These are phyloP conservation scores for Saccharomycopsis hybrid DNA, from an alignment of 1,139 yeast species.

Conservation along the genomic window DNA sequence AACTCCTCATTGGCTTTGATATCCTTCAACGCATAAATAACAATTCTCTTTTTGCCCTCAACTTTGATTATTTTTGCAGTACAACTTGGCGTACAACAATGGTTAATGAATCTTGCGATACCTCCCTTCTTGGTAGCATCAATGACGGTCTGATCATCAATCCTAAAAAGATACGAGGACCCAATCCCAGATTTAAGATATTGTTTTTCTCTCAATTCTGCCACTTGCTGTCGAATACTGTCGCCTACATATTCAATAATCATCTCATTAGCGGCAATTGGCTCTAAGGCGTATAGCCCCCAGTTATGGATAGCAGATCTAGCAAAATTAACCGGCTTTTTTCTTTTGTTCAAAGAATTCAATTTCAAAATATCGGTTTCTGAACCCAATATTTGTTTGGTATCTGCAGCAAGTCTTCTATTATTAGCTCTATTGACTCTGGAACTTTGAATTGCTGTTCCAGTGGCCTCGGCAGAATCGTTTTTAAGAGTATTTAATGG, in stretches of 20 bases:
- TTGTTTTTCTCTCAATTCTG: slow-evolving; percentile 84
- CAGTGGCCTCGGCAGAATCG: slow-evolving; percentile 22
- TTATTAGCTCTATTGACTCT: slow-evolving; percentile 85
- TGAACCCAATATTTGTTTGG: slow-evolving; percentile 66
- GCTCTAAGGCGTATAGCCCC: slow-evolving; percentile 95
- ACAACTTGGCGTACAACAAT: slow-evolving; percentile 96
- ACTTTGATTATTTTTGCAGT: slow-evolving; percentile 95
- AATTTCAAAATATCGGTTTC: slow-evolving; percentile 78
- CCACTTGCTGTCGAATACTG: slow-evolving; percentile 86
- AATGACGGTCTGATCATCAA: slow-evolving; percentile 90
- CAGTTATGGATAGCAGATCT: slow-evolving; percentile 96
- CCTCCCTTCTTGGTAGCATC: slow-evolving; percentile 98
- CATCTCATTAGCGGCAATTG: slow-evolving; percentile 93
- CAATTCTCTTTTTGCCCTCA: slow-evolving; percentile 90
- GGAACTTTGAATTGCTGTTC: slow-evolving; percentile 46
- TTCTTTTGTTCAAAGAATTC: slow-evolving; percentile 75
- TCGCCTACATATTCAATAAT: slow-evolving; percentile 99
- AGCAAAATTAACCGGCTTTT: slow-evolving; percentile 92
- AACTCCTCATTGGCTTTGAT: slow-evolving; percentile 86
- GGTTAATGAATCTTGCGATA: slow-evolving; percentile 92
- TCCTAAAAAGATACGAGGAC: slow-evolving; percentile 84
- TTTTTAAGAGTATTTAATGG: slow-evolving; percentile 44
- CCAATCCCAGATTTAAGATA: slow-evolving; percentile 92
- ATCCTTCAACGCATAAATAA: slow-evolving; percentile 86
- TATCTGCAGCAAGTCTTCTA: slow-evolving; percentile 88